Percentiles rank a stretch among this genome's conserved stretches.
Conservation (phyloP, 306 rosid species). For the Pyrus betulifolia region DNA sequence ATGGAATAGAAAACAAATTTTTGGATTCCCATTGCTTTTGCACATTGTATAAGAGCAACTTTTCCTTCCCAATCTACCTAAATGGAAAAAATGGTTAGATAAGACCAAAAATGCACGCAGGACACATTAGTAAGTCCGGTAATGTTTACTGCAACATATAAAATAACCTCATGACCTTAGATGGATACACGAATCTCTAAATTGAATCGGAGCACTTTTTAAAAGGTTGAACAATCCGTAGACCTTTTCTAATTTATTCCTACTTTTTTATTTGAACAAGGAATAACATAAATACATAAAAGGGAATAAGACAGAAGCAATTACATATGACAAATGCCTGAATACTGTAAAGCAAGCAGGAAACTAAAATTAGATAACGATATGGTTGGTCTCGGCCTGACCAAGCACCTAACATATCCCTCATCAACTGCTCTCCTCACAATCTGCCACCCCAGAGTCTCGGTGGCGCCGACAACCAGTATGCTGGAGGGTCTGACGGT, state of each 20-base stretch:
- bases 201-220: not conserved
- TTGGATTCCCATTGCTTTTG: no score
- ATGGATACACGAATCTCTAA: not conserved
- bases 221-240: not conserved
- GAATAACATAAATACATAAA: not conserved
- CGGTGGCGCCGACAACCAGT: conserved; percentile 83
- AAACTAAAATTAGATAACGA: not conserved
- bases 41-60: conserved; percentile 68
- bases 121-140: not conserved
- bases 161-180: not conserved
- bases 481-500: conserved; percentile 68
- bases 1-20: conserved; percentile 69
- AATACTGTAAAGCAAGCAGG: no score
- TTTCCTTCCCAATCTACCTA: conserved; percentile 98
- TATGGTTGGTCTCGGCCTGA: conserved; percentile 81
- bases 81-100: conserved; percentile 30
- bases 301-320: not conserved
- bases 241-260: not conserved
- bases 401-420: conserved; percentile 87
- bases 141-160: not conserved
- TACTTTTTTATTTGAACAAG: not conserved
- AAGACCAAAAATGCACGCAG: conserved; percentile 7
- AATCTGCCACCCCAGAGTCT: conserved; percentile 84
- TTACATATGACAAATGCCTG: not conserved
- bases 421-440: conserved; percentile 91